phyloP scores from a whole-genome alignment of 2,329 filamentous ascomycete genomes.

The Aspergillus thermomutatus region DNA sequence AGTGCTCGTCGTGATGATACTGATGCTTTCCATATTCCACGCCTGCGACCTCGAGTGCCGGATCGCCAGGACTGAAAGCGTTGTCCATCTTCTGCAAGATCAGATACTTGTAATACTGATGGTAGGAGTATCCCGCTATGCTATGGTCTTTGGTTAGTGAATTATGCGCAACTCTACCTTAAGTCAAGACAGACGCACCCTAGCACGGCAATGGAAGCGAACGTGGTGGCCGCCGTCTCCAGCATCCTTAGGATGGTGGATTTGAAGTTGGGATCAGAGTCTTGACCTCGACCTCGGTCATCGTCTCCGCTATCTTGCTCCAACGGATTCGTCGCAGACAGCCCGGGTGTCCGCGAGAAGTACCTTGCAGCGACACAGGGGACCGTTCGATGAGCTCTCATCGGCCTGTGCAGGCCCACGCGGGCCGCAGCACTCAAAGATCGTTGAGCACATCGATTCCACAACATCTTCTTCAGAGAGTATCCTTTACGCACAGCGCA shows the following conservation, averaged over 20 bases:
- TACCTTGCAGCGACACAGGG: slow-evolving; percentile 19
- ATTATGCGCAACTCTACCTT: background rate
- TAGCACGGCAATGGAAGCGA: slow-evolving; percentile 70
- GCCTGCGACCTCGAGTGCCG: slow-evolving; percentile 76
- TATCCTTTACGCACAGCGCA: background rate
- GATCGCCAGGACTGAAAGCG: slow-evolving; percentile 89
- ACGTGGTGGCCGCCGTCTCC: slow-evolving; percentile 71
- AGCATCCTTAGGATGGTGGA: slow-evolving; percentile 59
- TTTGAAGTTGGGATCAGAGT: slow-evolving; percentile 32
- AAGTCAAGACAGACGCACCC: slow-evolving; percentile 43
- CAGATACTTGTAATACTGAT: slow-evolving; percentile 81
- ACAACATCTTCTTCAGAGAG: slow-evolving; percentile 17
- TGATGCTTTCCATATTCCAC: slow-evolving; percentile 36
- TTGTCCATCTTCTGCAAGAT: slow-evolving; percentile 90
- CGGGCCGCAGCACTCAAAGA: slow-evolving; percentile 18
- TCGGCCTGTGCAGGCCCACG: slow-evolving; percentile 14
- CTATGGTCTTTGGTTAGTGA: slow-evolving; percentile 24
- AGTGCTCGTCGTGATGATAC: slow-evolving; percentile 56
- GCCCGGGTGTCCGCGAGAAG: slow-evolving; percentile 20
- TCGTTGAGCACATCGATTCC: slow-evolving; percentile 23
- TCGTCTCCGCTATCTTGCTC: slow-evolving; percentile 31
- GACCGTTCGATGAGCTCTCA: slow-evolving; percentile 8
- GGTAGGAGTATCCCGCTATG: slow-evolving; percentile 71
- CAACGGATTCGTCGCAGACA: slow-evolving; percentile 24
- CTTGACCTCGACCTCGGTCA: slow-evolving; percentile 19